phyloP scores from a whole-genome alignment of 2,329 filamentous ascomycete genomes.

The Triangularia setosa region DNA sequence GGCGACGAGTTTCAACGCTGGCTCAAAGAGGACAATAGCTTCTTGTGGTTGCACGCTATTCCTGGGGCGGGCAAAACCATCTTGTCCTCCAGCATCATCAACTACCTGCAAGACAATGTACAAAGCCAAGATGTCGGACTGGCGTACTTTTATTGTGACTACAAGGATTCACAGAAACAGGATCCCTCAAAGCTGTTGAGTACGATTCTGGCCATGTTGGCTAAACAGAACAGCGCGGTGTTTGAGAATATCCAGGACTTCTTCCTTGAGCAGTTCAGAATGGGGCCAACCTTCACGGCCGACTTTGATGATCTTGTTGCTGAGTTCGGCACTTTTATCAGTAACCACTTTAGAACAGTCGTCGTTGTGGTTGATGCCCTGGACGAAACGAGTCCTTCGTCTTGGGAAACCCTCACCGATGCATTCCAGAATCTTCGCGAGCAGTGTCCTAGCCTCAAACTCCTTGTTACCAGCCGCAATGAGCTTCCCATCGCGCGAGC shows the following conservation, averaged over 20 bases:
- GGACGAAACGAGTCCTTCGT: neutral
- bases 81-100: slow-evolving; percentile 7
- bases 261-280: slow-evolving; percentile 4
- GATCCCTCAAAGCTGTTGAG: slow-evolving; percentile 3
- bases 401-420: slow-evolving; percentile 2
- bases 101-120: slow-evolving; percentile 6
- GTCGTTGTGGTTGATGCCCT: slow-evolving; percentile 7
- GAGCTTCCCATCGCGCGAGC: slow-evolving; percentile 7
- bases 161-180: slow-evolving; percentile 10
- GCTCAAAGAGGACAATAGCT: slow-evolving; percentile 4
- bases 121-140: neutral
- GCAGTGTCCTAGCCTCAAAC: slow-evolving; percentile 1
- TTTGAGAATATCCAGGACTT: slow-evolving; percentile 7
- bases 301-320: slow-evolving; percentile 8
- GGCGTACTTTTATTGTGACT: slow-evolving; percentile 11
- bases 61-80: slow-evolving; percentile 10
- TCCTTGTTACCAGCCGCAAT: slow-evolving; percentile 8
- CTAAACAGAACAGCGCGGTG: slow-evolving; percentile 4
- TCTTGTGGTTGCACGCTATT: slow-evolving; percentile 11
- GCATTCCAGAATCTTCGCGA: neutral
- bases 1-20: slow-evolving; percentile 6
- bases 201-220: slow-evolving; percentile 6
- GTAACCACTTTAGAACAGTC: neutral
- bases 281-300: slow-evolving; percentile 6
- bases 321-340: slow-evolving; percentile 5